Evolutionary conservation across 2,329 filamentous ascomycete genomes (phyloP).

Genomic region (Diaporthe batatas): DNA sequence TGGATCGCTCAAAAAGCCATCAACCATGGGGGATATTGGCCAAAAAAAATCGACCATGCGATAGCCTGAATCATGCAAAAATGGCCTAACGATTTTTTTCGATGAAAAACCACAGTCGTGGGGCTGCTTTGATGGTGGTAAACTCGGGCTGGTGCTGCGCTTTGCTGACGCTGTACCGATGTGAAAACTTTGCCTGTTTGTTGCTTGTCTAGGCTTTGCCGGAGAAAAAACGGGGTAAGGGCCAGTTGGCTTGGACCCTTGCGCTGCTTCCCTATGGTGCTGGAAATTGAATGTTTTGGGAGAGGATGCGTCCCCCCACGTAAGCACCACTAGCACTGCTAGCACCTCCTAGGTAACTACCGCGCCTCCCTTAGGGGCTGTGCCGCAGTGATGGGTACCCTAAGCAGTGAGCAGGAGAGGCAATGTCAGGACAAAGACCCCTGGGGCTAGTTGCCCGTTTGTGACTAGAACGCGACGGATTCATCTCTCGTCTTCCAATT

Average conservation of each 20-base stretch:
- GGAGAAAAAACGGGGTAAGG: constrained; percentile 41
- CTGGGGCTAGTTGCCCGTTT: neutral
- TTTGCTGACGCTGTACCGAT: constrained; percentile 57
- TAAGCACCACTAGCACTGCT: constrained; percentile 17
- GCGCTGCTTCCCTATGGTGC: neutral
- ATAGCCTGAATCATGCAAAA: constrained; percentile 71
- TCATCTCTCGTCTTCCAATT: neutral
- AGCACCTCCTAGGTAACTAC: neutral
- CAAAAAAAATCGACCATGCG: constrained; percentile 74
- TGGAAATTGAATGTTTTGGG: constrained; percentile 31
- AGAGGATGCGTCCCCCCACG: constrained; percentile 24
- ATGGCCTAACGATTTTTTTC: constrained; percentile 63
- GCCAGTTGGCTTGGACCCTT: constrained; percentile 29
- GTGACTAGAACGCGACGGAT: neutral
- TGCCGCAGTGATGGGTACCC: neutral
- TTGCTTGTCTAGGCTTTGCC: constrained; percentile 42
- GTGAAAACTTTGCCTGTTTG: constrained; percentile 63
- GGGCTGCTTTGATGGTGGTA: constrained; percentile 68
- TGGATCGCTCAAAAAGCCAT: constrained; percentile 48
- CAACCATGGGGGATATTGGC: constrained; percentile 68
- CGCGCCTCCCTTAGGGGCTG: constrained; percentile 13
- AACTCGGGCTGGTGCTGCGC: constrained; percentile 66
- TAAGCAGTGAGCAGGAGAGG: neutral
- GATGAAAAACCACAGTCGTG: constrained; percentile 66
- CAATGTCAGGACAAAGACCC: constrained; percentile 14